Base-by-base conservation (phyloP, 768 basidiomycete genomes). In the Serendipita sp. region DNA sequence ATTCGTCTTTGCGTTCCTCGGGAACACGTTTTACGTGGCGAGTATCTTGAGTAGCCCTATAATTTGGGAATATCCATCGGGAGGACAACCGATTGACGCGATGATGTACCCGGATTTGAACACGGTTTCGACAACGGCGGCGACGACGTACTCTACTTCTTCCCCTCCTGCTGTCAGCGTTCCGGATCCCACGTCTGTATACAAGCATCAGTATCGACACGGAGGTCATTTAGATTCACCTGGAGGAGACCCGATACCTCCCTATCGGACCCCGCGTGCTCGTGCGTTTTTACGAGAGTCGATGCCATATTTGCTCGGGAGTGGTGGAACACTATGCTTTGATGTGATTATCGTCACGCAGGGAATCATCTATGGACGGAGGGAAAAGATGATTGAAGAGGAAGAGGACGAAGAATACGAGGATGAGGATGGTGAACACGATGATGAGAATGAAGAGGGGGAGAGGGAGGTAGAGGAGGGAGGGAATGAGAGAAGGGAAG, bases 331-430 rank as follows among this genome's bases (percentile, higher is more conserved):
- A 0, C 81, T 98, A 16, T 74, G 92, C 68, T 98, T 97, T 73
- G 96, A 99, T 72, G 75, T 97, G 37, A 88, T 88, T 3, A 97
- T 99, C 71, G 85, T 98, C 64, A 73, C 80, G 8, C 96, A 99
- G 74, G 86, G 86, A 24, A 80, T 86, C 69, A 76, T 93, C 24
- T 98, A 98, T 73, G 80, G 81, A 10, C 56, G 18, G 34, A 18
- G 60, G 58, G 60, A 63, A 18, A 24, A 45, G 46, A n/a, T 34
- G 65, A 35, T 34, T 45, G 28, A 32, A 63, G 10, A 45, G 45
- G 62, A 45, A 48, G 41, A 62, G 44, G 34, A 60, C 24, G 56
- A 60, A 28, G 56, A 60, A 5, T 35, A 38, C 5, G 65, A 45
- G 30, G 65, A 60, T 16, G 53, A 28, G 24, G 11, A 11, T 11